Base-by-base conservation (phyloP, 2,329 filamentous ascomycete species). In the Exophiala viscosa region DNA sequence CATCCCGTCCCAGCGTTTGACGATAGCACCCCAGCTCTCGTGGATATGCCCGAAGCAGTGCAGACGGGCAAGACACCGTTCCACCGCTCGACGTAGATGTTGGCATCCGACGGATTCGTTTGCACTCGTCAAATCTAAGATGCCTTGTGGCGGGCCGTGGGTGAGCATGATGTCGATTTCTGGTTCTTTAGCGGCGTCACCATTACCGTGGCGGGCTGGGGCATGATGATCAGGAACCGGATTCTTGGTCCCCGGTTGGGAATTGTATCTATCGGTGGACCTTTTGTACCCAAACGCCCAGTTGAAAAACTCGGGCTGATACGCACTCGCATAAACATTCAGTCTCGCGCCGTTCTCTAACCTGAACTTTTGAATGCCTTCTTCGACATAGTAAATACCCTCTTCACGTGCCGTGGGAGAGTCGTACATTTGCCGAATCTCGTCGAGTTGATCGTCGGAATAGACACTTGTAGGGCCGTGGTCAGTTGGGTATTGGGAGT, bases 81-180 rank as follows among this genome's bases (percentile, higher is more conserved):
- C 66, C 1, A 78, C 67, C 0, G 82, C 82, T 1, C 69, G 67
- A 1, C 80, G 69, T 1, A 86, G 67, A 60, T 78, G 73, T 42
- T 73, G 68, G 64, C 82, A 85, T 0, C 83, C 83, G 1, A 78
- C 80, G 15, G 67, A 61, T 18, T 68, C 62, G 20, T 0, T 34
- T 55, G 1, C 11, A 4, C 11, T 6, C 1, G 68, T 70, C n/a
- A 58, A 52, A 59, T 85, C 83, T 2, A 82, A 67, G 2, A 79
- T 64, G 0, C 70, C 70, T 17, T 67, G 63, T 0, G 82, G 81
- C 2, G 82, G 82, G 1, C 82, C 82, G 61, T 85, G 83, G 0
- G 82, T 85, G 61, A 85, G 73, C 57, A 84, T 70, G 6, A 85
- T 71, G 62, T 85, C 81, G 17, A 82, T 64, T 1, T 56, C 60